These are phyloP conservation scores for Cryptococcus sp. DNA, from an alignment of 1,284 basidiomycete genomes.

Conservation along the genomic window DNA sequence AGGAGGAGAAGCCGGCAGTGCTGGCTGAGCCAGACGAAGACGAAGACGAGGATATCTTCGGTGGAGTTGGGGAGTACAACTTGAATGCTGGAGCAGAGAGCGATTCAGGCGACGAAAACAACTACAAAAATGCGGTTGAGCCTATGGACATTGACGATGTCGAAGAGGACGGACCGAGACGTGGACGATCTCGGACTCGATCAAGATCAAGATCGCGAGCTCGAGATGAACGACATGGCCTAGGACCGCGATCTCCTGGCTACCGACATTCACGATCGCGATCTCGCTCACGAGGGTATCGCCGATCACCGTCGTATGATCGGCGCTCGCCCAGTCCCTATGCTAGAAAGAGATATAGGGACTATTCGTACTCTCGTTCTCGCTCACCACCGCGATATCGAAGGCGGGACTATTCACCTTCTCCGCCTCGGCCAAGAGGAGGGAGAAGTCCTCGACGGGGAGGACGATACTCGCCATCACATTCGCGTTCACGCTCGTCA, in stretches of 20 bases:
- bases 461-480: slow-evolving; percentile 8
- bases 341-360: slow-evolving; percentile 4
- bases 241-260: slow-evolving; percentile 16
- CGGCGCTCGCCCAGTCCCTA: slow-evolving; percentile 16
- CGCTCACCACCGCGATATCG: slow-evolving; percentile 11
- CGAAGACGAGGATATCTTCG: slow-evolving; percentile 68
- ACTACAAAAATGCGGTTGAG: slow-evolving; percentile 25
- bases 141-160: slow-evolving; percentile 5
- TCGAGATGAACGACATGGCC: slow-evolving; percentile 4
- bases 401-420: slow-evolving; percentile 1
- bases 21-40: slow-evolving; percentile 3
- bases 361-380: slow-evolving; percentile 11
- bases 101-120: slow-evolving; percentile 33
- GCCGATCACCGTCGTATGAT: slow-evolving; percentile 11
- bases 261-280: slow-evolving; percentile 12
- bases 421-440: not conserved
- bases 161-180: slow-evolving; percentile 1
- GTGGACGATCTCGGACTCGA: slow-evolving; percentile 14
- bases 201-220: not conserved
- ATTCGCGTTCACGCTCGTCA: slow-evolving; percentile 10
- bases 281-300: slow-evolving; percentile 6
- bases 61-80: slow-evolving; percentile 77
- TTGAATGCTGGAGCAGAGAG: slow-evolving; percentile 57
- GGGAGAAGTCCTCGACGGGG: not conserved
- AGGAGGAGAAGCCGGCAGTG: not conserved